Conservation (phyloP, 2,329 filamentous ascomycete species). For the Trichophyton mentagrophytes region DNA sequence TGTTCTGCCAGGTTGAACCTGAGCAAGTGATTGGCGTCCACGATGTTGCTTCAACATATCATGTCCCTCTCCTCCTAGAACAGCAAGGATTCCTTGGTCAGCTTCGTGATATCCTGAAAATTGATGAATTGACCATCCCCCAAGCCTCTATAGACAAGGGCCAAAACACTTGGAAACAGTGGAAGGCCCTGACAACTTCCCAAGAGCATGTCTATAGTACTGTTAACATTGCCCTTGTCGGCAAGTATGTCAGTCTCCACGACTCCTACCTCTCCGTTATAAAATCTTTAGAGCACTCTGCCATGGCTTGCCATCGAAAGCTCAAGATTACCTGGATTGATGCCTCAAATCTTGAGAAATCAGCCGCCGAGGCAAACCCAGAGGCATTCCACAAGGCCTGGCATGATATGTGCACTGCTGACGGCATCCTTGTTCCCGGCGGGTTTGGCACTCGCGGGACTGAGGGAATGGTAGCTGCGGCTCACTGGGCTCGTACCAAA, state of each 20-base stretch:
- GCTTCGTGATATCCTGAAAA: slow-evolving; percentile 52
- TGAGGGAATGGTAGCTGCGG: slow-evolving; percentile 78
- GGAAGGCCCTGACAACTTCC: slow-evolving; percentile 58
- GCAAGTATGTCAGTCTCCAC: slow-evolving; percentile 76
- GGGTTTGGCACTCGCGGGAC: slow-evolving; percentile 74
- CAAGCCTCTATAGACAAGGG: slow-evolving; percentile 50
- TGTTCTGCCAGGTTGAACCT: slow-evolving; percentile 73
- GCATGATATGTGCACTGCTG: slow-evolving; percentile 60
- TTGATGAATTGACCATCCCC: slow-evolving; percentile 46
- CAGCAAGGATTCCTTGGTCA: slow-evolving; percentile 61
- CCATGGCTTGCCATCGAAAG: slow-evolving; percentile 72
- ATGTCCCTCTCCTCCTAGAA: slow-evolving; percentile 83
- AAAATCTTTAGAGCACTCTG: slow-evolving; percentile 80
- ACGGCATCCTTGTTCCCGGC: slow-evolving; percentile 41
- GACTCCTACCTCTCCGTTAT: slow-evolving; percentile 76
- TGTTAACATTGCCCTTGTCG: slow-evolving; percentile 74
- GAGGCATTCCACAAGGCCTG: slow-evolving; percentile 74
- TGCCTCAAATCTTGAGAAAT: slow-evolving; percentile 65
- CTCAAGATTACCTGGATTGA: slow-evolving; percentile 77
- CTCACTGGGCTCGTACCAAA: slow-evolving; percentile 75
- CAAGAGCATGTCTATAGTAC: slow-evolving; percentile 54
- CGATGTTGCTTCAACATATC: slow-evolving; percentile 82
- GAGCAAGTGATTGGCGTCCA: slow-evolving; percentile 78
- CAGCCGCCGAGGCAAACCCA: slow-evolving; percentile 48
- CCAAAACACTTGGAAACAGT: slow-evolving; percentile 59